phyloP scores from a whole-genome alignment of 202 grass and related monocot species.

The Bolboschoenoplectus hybrid region DNA sequence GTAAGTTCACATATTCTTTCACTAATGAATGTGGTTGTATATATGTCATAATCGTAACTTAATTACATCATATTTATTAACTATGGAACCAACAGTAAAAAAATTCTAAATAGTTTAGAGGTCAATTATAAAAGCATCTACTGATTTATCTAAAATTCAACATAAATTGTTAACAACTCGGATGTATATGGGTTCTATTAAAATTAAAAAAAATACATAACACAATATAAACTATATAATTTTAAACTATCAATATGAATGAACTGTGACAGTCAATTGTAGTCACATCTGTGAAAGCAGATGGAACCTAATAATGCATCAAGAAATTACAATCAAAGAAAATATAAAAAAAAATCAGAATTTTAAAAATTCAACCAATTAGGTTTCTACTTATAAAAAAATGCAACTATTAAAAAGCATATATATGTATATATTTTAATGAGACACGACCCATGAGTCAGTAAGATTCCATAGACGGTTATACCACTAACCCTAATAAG shows the following conservation, averaged over 20 bases:
- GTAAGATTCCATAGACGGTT: conserved; percentile 42
- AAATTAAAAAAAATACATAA: not conserved
- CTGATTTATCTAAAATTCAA: no score
- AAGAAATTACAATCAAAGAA: not conserved
- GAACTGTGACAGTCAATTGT: not conserved
- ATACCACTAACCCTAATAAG: conserved; percentile 30
- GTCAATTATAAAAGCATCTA: no score
- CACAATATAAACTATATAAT: not conserved
- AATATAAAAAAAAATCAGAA: no score
- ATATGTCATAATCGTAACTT: no score
- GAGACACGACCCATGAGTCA: conserved; percentile 18
- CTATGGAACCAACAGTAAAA: no score
- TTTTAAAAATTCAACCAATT: no score
- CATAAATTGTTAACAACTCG: no score
- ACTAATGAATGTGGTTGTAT: no score
- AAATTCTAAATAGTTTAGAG: no score
- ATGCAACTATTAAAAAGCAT: not conserved
- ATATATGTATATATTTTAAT: not conserved
- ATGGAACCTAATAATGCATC: not conserved
- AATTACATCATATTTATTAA: no score
- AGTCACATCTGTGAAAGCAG: not conserved
- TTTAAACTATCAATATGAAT: not conserved
- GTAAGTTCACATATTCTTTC: no score
- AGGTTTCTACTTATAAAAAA: not conserved
- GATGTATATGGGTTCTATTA: not conserved